A percentile compares a stretch with the other conserved stretches of the same genome.
phyloP scores from a whole-genome alignment of 495 filamentous ascomycete species.

The Margaritispora aquatica region DNA sequence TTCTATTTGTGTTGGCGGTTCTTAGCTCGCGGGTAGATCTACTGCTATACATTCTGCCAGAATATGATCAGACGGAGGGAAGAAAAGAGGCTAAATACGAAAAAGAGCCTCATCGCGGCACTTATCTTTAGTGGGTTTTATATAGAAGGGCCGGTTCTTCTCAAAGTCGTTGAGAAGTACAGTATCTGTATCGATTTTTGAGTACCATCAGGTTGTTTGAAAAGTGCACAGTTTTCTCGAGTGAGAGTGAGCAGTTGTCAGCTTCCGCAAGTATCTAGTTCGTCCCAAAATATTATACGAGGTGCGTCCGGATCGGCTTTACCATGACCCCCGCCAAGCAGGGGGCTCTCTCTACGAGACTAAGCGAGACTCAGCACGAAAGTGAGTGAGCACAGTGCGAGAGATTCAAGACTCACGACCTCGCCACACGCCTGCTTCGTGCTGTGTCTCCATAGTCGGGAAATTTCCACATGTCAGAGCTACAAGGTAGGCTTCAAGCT shows the following conservation, averaged over 20 bases:
- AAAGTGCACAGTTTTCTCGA: not conserved
- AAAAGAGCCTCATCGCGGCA: not conserved
- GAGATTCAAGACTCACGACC: not conserved
- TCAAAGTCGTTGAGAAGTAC: not conserved
- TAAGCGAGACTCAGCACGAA: no score
- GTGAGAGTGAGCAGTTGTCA: not conserved
- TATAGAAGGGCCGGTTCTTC: not conserved
- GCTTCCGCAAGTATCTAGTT: not conserved
- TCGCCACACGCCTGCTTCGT: not conserved
- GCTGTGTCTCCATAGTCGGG: not conserved
- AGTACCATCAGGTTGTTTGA: no score
- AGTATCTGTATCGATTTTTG: no score
- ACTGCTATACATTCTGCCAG: not conserved
- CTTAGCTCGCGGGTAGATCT: not conserved
- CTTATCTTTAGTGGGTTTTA: not conserved
- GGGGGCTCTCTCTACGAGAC: no score
- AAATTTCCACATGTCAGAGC: not conserved
- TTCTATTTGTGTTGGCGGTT: not conserved
- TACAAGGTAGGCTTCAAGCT: not conserved
- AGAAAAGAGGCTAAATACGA: not conserved
- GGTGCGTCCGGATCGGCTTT: not conserved
- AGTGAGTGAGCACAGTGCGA: not conserved
- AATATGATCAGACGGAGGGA: not conserved
- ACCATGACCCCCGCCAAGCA: not conserved
- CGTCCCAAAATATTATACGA: not conserved